A percentile compares a stretch with the other conserved stretches of the same genome.
Conservation (phyloP, 306 rosid genomes). For the Quercus bicolor region DNA sequence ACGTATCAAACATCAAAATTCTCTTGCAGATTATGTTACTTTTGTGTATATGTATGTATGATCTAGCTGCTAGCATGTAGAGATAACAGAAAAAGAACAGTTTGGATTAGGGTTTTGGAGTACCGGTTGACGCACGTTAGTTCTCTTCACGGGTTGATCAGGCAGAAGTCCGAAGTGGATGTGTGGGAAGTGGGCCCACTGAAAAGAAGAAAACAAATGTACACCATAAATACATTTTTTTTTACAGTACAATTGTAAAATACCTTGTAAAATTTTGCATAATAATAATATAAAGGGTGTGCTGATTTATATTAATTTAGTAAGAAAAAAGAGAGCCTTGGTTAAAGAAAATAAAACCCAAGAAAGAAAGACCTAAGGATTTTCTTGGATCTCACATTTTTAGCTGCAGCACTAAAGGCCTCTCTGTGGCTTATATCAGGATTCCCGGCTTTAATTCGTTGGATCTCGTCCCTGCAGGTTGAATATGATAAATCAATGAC, state of each 20-base stretch:
- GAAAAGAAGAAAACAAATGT: conserved; percentile 29
- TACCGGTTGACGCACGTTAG: conserved; percentile 69
- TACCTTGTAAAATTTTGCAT: background rate
- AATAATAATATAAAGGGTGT: background rate
- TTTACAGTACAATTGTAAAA: background rate
- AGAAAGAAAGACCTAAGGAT: conserved; percentile 24
- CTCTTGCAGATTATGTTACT: background rate
- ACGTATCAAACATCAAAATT: background rate
- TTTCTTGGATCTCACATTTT: conserved; percentile 65
- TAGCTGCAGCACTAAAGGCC: conserved; percentile 99
- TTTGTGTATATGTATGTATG: background rate
- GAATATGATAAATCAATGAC: background rate
- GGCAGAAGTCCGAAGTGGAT: conserved; percentile 96
- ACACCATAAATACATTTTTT: background rate
- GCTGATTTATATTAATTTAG: background rate
- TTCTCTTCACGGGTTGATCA: conserved; percentile 80
- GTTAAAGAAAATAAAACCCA: conserved; percentile 6
- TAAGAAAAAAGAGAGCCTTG: conserved; percentile 15
- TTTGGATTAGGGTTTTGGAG: conserved; percentile 33
- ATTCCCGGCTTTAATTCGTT: conserved; percentile 96
- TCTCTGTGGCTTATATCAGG: conserved; percentile 98
- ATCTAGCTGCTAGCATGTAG: background rate
- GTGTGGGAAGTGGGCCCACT: conserved; percentile 99
- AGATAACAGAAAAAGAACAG: conserved; percentile 9
- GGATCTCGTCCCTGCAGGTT: conserved; percentile 84